A percentile compares a stretch with the other conserved stretches of the same genome.
Evolutionary conservation across 371 early-diverging fungal species (phyloP).

Genomic region (Syncephalis plumigaleata): DNA sequence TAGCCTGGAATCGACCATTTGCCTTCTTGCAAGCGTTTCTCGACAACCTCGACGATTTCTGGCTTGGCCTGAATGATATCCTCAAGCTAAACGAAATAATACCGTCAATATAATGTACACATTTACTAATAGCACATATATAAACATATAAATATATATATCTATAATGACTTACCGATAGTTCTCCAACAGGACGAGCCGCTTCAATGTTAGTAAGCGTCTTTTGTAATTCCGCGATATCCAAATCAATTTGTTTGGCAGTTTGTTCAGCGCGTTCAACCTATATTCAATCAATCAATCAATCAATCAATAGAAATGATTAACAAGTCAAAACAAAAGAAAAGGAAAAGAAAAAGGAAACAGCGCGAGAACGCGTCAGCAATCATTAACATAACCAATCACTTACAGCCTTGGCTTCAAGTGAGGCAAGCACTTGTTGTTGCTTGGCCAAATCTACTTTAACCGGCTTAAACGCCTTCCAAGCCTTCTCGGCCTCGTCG

Average conservation of each 20-base stretch:
- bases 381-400: background rate
- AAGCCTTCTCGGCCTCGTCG: slow-evolving; percentile 74
- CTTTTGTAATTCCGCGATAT: slow-evolving; percentile 73
- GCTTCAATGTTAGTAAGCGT: slow-evolving; percentile 84
- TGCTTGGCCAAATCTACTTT: slow-evolving; percentile 73
- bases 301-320: too few species aligned
- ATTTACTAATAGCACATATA: background rate
- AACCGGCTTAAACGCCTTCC: slow-evolving; percentile 62
- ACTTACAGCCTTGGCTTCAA: slow-evolving; percentile 81
- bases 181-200: slow-evolving; percentile 85
- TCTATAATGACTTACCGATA: slow-evolving; percentile 48
- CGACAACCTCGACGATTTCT: slow-evolving; percentile 70
- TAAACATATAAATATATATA: background rate
- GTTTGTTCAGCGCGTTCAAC: slow-evolving; percentile 74
- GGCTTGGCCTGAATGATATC: slow-evolving; percentile 89
- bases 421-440: slow-evolving; percentile 67
- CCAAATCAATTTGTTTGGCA: slow-evolving; percentile 62
- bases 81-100: slow-evolving; percentile 41
- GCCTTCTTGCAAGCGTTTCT: slow-evolving; percentile 78
- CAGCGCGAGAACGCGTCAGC: background rate
- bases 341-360: background rate
- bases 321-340: background rate
- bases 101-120: background rate
- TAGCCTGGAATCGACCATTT: slow-evolving; percentile 86
- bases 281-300: slow-evolving; percentile 17